phyloP scores from a whole-genome alignment of 306 rosid species.

The Oemleria cerasiformis region DNA sequence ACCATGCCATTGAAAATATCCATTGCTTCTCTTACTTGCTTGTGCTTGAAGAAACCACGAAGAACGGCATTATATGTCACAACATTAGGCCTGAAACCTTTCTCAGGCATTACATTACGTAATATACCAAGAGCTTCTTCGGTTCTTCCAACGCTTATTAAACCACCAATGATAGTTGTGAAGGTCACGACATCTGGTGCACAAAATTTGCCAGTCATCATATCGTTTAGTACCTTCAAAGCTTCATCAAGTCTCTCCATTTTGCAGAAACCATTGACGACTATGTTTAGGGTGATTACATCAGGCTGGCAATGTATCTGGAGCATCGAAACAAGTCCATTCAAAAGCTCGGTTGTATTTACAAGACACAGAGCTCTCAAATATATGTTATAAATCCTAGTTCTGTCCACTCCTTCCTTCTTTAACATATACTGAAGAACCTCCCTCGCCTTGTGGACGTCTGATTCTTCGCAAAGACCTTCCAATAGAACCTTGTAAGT shows the following conservation, averaged over 20 bases:
- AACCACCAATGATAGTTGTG: constrained; percentile 66
- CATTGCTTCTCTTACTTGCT: constrained; percentile 50
- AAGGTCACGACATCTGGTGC: constrained; percentile 74
- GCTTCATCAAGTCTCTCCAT: constrained; percentile 75
- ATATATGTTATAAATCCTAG: constrained; percentile 76
- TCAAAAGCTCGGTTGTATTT: constrained; percentile 70
- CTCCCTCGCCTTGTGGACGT: constrained; percentile 53
- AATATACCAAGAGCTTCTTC: constrained; percentile 55
- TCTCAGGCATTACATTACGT: constrained; percentile 49
- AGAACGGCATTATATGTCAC: constrained; percentile 70
- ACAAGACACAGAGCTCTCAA: constrained; percentile 65
- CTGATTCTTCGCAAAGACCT: constrained; percentile 54
- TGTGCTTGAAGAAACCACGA: constrained; percentile 61
- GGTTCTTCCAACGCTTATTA: constrained; percentile 55
- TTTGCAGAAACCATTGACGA: constrained; percentile 78
- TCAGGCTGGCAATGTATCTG: constrained; percentile 60
- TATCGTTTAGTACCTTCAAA: constrained; percentile 59
- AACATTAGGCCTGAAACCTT: constrained; percentile 54
- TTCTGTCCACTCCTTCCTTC: constrained; percentile 52
- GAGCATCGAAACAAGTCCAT: constrained; percentile 70
- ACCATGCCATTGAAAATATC: constrained; percentile 42
- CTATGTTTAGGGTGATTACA: constrained; percentile 69
- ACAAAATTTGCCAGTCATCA: constrained; percentile 63
- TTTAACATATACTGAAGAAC: constrained; percentile 60
- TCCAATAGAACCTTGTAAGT: constrained; percentile 64